Base-by-base conservation (phyloP, 257 asterid species). In the Paulownia fortunei region DNA sequence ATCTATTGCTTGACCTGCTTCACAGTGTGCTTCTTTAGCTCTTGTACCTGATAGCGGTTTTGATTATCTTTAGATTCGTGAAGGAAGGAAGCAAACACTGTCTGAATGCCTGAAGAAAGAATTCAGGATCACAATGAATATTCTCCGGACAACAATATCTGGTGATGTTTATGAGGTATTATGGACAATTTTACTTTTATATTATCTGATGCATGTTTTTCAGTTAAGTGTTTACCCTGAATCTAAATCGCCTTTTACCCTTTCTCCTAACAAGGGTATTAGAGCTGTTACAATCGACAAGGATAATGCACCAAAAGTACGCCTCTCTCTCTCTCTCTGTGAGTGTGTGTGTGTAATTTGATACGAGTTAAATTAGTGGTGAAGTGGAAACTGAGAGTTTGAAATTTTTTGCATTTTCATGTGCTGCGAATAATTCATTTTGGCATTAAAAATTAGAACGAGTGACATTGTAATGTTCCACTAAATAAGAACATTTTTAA, bases 91-190 rank as follows among this genome's bases (percentile, higher is more conserved):
- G 55, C 96, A 89, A 73, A 82, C 91, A 0, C 62, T 94, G 66
- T 76, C 85, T 1, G 96, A 92, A 18, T 87, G 97, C 84, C 87
- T 91, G 85, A 89, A 83, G 89, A 92, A 89, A 77, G 98, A 94
- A 84, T 94, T 94, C 84, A 86, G 97, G 71, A 65, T 94, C 83
- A 89, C 98, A 0, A 89, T 91, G 82, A 87, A 89, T 70, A 91
- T 87, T 64, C 92, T 94, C 32, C 84, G 98, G 46, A 24, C 83
- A 0, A 73, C 75, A 77, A 84, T 88, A 80, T 91, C 98, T 27
- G 81, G 82, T 73, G 98, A 94, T 77, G 93, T 94, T 62, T 94
- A 92, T 65, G 98, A 94, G 98, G 98, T 93, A 84, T 72, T 24
- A 56, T 6, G 11, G 27, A 78, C 9, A 56, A 0, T 19, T 19